Evolutionary conservation across 371 early-diverging fungal species (phyloP), one percentile per base, ranked within the genome.

Genomic region (Saksenaea vasiformis): DNA sequence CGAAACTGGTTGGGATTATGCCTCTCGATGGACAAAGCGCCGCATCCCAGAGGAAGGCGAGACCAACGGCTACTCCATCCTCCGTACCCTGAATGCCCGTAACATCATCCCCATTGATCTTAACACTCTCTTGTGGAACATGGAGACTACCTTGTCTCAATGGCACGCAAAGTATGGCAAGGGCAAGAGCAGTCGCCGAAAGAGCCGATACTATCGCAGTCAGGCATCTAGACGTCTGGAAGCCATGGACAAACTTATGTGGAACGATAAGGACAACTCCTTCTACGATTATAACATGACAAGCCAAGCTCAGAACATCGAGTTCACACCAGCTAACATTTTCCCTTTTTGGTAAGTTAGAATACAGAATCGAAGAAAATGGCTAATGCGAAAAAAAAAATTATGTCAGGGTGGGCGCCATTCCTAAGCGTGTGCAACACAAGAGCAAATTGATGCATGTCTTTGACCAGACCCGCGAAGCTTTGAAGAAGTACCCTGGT

Each of bases 1-100:
- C 3, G 96, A 97, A 73, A 85, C 90, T 15, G 98, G 97, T 9
- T 93, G 93, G 93, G 96, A 96, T 74, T 96, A 89, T 67, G 86
- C 90, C 17, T 80, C 87, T 2, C 82, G 95, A 31, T 94, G 93
- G 92, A 73, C 89, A 5, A 69, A 64, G 9, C 43, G 70, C 37
- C 71, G 81, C 10, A 31, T 28, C 8, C 75, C 74, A 0, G 53
- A 58, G n/a, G 53, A 60, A n/a, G 56, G 65, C 24, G 65, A 73
- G 51, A 60, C 54, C 3, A 65, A 70, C 31, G 67, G 55, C 15
- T 72, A 69, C 39, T 73, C 70, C 34, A 72, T 84, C 54, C 67
- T 90, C 1, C 76, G 76, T 4, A 61, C 74, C 3, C 84, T 95
- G 28, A 71, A 80, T 51, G 90, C 91, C 2, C 71, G 71, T n/a